Conservation (phyloP, 768 basidiomycete genomes). For the Lepiota venenata region DNA sequence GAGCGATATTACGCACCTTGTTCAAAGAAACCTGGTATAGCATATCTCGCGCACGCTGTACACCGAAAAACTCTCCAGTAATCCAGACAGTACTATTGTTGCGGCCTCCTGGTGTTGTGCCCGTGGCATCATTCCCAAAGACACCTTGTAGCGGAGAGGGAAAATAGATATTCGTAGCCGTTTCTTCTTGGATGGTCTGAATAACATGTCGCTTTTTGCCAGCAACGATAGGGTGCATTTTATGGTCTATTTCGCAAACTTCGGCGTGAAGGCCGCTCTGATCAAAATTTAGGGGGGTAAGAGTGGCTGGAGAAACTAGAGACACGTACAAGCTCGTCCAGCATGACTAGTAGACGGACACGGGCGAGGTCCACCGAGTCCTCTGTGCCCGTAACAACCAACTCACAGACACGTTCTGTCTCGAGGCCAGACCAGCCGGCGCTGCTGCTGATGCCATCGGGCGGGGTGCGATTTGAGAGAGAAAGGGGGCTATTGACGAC, state of each 20-base stretch:
- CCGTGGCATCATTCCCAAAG: slow-evolving; percentile 59
- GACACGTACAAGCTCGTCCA: slow-evolving; percentile 85
- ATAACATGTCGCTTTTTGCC: slow-evolving; percentile 84
- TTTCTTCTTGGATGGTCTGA: slow-evolving; percentile 95
- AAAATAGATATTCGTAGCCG: slow-evolving; percentile 94
- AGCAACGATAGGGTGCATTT: slow-evolving; percentile 87
- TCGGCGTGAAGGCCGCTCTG: slow-evolving; percentile 92
- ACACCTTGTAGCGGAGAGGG: slow-evolving; percentile 89
- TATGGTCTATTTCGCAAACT: slow-evolving; percentile 90
- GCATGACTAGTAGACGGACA: slow-evolving; percentile 86
- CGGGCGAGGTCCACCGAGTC: slow-evolving; percentile 91
- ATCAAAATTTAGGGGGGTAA: slow-evolving; percentile 18
- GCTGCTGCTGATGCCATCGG: slow-evolving; percentile 71
- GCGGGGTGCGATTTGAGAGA: slow-evolving; percentile 71
- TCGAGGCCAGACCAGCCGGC: slow-evolving; percentile 90
- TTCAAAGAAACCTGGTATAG: slow-evolving; percentile 80
- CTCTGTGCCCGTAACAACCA: slow-evolving; percentile 85
- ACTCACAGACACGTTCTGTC: slow-evolving; percentile 90
- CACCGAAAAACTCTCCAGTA: slow-evolving; percentile 96
- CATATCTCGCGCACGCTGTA: slow-evolving; percentile 95
- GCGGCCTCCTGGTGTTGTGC: slow-evolving; percentile 43
- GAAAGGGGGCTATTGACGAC: slow-evolving; percentile 85
- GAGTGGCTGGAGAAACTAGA: neutral
- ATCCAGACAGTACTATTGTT: slow-evolving; percentile 87
- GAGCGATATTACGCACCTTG: slow-evolving; percentile 54